Evolutionary conservation across 306 rosid species (phyloP).

Genomic region (Astragalus glycyphyllos): DNA sequence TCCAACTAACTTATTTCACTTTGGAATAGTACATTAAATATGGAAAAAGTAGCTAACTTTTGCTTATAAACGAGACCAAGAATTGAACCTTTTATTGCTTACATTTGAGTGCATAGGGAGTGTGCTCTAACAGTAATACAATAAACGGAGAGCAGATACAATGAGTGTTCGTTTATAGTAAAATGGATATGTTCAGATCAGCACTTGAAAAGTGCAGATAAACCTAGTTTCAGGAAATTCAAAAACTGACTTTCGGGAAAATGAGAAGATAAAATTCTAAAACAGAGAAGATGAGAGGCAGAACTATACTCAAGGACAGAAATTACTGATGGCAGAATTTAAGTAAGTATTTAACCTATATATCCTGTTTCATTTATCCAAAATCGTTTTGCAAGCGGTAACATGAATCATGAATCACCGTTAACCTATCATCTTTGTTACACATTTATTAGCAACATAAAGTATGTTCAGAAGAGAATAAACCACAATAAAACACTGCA

Average conservation of each 20-base stretch:
- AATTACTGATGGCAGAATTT: background rate
- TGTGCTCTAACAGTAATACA: background rate
- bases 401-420: background rate
- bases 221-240: slow-evolving; percentile 16
- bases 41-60: no score
- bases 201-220: slow-evolving; percentile 18
- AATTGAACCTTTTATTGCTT: no score
- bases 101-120: no score
- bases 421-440: slow-evolving; percentile 10
- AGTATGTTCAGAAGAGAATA: slow-evolving; percentile 11
- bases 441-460: slow-evolving; percentile 22
- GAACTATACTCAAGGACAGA: slow-evolving; percentile 14
- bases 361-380: background rate
- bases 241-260: background rate
- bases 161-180: background rate
- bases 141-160: slow-evolving; percentile 7
- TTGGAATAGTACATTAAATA: no score
- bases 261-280: slow-evolving; percentile 6
- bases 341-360: no score
- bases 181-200: slow-evolving; percentile 27
- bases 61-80: no score
- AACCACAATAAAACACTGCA: background rate
- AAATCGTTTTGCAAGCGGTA: background rate
- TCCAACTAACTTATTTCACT: no score
- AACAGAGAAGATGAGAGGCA: background rate